Conservation (phyloP, 2,329 filamentous ascomycete species). For the Talaromyces sp. region DNA sequence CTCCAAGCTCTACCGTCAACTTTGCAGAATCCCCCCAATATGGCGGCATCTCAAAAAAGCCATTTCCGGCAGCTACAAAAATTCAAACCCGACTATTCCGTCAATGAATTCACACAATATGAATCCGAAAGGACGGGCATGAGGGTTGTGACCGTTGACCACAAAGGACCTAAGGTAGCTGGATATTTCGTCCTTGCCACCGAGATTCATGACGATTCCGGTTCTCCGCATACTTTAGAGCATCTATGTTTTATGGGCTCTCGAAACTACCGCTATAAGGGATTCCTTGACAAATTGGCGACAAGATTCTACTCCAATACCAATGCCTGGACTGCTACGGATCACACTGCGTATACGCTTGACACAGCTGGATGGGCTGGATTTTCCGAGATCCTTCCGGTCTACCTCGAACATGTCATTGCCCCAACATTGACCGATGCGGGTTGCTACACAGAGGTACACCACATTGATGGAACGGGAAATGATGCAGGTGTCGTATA, state of each 20-base stretch:
- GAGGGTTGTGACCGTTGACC: constrained; percentile 88
- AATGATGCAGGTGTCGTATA: constrained; percentile 97
- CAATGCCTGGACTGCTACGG: constrained; percentile 95
- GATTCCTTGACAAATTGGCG: constrained; percentile 88
- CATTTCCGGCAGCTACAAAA: constrained; percentile 81
- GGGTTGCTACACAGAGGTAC: constrained; percentile 90
- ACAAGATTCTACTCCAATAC: constrained; percentile 90
- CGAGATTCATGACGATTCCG: constrained; percentile 96
- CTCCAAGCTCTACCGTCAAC: constrained; percentile 13
- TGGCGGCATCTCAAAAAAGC: constrained; percentile 51
- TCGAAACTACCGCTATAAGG: constrained; percentile 90
- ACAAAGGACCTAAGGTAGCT: constrained; percentile 89
- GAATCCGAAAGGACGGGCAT: constrained; percentile 92
- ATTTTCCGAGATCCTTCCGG: constrained; percentile 88
- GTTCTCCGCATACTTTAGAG: constrained; percentile 83
- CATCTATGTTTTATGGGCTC: constrained; percentile 88
- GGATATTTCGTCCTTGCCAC: constrained; percentile 95
- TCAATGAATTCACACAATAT: constrained; percentile 88
- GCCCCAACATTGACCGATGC: constrained; percentile 89
- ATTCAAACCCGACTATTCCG: constrained; percentile 87
- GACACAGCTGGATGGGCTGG: constrained; percentile 97
- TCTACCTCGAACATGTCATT: constrained; percentile 93
- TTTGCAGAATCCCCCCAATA: constrained; percentile 37
- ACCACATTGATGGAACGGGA: constrained; percentile 89
- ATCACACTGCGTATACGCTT: constrained; percentile 94